Percentiles rank a stretch among this genome's conserved stretches.
These are phyloP conservation scores for Amanita phalloides DNA, from an alignment of 768 basidiomycete species.

Conservation along the genomic window DNA sequence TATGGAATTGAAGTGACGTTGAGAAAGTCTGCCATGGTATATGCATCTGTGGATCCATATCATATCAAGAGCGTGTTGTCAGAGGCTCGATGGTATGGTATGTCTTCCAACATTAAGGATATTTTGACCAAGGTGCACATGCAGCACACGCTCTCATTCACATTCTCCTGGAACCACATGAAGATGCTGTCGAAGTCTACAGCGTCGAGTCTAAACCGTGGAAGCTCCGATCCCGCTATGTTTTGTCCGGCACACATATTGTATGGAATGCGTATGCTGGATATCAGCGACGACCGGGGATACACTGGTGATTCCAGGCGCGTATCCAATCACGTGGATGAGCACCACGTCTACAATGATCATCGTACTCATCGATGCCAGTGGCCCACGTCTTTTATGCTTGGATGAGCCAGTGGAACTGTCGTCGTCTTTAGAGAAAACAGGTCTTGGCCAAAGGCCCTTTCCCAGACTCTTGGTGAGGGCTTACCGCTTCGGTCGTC, in stretches of 20 bases:
- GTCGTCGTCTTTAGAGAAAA: too few species aligned
- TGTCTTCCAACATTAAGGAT: not conserved
- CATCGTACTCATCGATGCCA: too few species aligned
- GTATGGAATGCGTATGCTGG: constrained; percentile 51
- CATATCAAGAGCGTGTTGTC: constrained; percentile 55
- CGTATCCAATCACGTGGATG: too few species aligned
- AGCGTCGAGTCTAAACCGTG: constrained; percentile 37
- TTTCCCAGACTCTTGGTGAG: too few species aligned
- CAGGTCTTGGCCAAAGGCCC: too few species aligned
- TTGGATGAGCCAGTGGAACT: too few species aligned
- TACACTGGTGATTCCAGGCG: too few species aligned
- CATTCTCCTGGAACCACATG: constrained; percentile 40
- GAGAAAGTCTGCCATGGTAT: not conserved
- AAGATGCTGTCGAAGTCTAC: constrained; percentile 33
- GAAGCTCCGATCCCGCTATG: constrained; percentile 47
- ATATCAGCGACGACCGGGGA: constrained; percentile 32
- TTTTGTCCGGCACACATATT: constrained; percentile 55
- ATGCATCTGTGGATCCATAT: constrained; percentile 48
- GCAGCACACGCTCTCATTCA: constrained; percentile 52
- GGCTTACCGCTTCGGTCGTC: too few species aligned
- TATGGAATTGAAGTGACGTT: not conserved
- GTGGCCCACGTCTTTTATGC: too few species aligned
- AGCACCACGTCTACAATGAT: too few species aligned
- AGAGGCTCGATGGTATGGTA: constrained; percentile 38
- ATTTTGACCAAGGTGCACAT: not conserved